Evolutionary conservation across 768 basidiomycete genomes (phyloP), one percentile per base, ranked within the genome.

Genomic region (Termitomyces sp.): DNA sequence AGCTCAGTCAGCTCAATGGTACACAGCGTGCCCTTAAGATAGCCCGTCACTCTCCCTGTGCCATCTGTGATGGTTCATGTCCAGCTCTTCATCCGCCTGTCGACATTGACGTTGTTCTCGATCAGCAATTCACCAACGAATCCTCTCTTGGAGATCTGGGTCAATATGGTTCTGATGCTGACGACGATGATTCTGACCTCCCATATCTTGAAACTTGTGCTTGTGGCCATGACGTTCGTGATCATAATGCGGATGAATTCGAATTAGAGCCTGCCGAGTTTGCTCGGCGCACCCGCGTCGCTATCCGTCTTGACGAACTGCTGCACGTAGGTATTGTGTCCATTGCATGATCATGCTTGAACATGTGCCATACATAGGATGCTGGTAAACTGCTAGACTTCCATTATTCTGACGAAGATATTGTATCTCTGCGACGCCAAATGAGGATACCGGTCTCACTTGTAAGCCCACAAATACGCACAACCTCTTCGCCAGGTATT

Each of bases 321-420:
- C 73, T 94, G 48, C 82, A 92, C 81, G 93, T 91, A 61, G 62
- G 85, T 65, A 48, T 56, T 44, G 24, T 49, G 35, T 24, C 30
- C 24, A 33, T n/a, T 35, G 42, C 12, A 42, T 18, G 35, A 6
- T 26, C 22, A 53, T 46, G 4, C 47, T 47, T 57, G 49, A 57
- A 53, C 16, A 28, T 59, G 53, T 30, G 45, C 20, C 30, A 30
- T 48, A 40, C 6, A n/a, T 67, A 96, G 92, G 90, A 91, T 69
- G 80, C 78, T 33, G 85, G 84, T 49, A 83, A 83, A 65, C 76
- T 95, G 10, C 76, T 89, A n/a, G 88, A 93, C 72, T 94, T 94
- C 64, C 77, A 80, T 49, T 92, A 92, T 69, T 74, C 74, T 13
- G 86, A 93, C 69, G 83, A 83, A 20, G 84, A 86, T 61, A 84